Conservation (phyloP, 176 grass and related monocot species). For the Aegilops longissima region DNA sequence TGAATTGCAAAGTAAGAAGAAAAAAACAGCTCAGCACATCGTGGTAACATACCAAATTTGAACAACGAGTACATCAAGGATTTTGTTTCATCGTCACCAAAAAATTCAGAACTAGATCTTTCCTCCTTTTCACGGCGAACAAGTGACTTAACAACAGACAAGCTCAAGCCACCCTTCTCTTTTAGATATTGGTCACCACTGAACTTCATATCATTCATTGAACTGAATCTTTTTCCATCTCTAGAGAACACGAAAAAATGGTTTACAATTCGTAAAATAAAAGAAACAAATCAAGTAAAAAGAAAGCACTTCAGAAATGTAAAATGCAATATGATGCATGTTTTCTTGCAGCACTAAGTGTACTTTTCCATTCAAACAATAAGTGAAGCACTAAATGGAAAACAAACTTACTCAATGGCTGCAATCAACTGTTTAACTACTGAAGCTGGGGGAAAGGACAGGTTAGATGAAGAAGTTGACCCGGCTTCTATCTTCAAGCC, state of each 20-base stretch:
- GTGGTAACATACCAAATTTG: slow-evolving; percentile 59
- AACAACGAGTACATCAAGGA: slow-evolving; percentile 67
- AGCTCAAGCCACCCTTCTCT: slow-evolving; percentile 82
- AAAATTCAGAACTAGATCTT: slow-evolving; percentile 49
- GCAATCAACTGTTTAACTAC: slow-evolving; percentile 71
- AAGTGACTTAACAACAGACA: slow-evolving; percentile 91
- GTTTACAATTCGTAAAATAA: slow-evolving; percentile 13
- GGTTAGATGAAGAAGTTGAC: slow-evolving; percentile 31
- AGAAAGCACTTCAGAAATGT: neutral
- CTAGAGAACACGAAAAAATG: slow-evolving; percentile 18
- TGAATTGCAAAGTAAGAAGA: neutral
- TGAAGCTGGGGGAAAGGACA: slow-evolving; percentile 60
- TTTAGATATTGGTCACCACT: slow-evolving; percentile 60
- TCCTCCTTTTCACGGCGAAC: slow-evolving; percentile 91
- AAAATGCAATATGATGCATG: slow-evolving; percentile 15
- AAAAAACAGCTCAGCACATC: neutral
- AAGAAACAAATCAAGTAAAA: neutral
- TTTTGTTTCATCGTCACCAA: slow-evolving; percentile 71
- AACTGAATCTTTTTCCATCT: slow-evolving; percentile 62
- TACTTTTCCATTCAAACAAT: neutral
- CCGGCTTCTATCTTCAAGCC: slow-evolving; percentile 3
- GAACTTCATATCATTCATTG: slow-evolving; percentile 70
- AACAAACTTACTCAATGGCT: slow-evolving; percentile 72
- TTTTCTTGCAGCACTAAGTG: neutral
- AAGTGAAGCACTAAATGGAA: neutral